phyloP scores from a whole-genome alignment of 1,284 basidiomycete species.

The Hemileia vastatrix region DNA sequence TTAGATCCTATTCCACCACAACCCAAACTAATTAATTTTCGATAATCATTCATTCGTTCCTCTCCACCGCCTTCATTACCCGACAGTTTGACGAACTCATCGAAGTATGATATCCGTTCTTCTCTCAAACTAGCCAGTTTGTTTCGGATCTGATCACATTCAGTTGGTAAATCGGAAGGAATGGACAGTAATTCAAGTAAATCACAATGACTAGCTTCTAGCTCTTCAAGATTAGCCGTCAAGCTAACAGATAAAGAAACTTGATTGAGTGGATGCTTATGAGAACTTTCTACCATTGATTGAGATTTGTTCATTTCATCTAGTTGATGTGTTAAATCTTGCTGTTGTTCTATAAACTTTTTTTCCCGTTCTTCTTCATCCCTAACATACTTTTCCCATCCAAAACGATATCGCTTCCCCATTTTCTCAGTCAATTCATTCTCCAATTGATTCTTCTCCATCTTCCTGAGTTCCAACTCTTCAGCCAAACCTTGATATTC shows the following conservation, averaged over 20 bases:
- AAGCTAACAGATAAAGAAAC: conserved; percentile 5
- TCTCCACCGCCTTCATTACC: conserved; percentile 48
- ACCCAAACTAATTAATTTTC: conserved; percentile 71
- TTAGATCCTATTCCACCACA: conserved; percentile 74
- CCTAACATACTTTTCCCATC: conserved; percentile 83
- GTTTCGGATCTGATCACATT: conserved; percentile 56
- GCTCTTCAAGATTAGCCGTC: conserved; percentile 17
- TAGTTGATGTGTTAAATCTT: conserved; percentile 3
- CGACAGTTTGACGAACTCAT: conserved; percentile 65
- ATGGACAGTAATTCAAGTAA: conserved; percentile 37
- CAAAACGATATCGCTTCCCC: conserved; percentile 67
- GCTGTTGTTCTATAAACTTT: conserved; percentile 39
- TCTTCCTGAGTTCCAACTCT: conserved; percentile 57
- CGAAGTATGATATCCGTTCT: conserved; percentile 61
- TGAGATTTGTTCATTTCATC: conserved; percentile 6
- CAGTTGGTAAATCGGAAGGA: conserved; percentile 46
- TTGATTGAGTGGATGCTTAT: neutral
- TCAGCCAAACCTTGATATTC: conserved; percentile 53
- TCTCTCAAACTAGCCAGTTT: conserved; percentile 59
- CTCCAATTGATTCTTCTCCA: conserved; percentile 58
- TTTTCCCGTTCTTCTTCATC: conserved; percentile 70
- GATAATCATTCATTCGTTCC: conserved; percentile 61
- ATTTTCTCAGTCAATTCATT: conserved; percentile 62
- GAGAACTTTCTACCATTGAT: neutral
- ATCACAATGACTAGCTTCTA: conserved; percentile 38